Conservation (phyloP, 2,329 filamentous ascomycete species). For the Exophiala lecanii-corni region DNA sequence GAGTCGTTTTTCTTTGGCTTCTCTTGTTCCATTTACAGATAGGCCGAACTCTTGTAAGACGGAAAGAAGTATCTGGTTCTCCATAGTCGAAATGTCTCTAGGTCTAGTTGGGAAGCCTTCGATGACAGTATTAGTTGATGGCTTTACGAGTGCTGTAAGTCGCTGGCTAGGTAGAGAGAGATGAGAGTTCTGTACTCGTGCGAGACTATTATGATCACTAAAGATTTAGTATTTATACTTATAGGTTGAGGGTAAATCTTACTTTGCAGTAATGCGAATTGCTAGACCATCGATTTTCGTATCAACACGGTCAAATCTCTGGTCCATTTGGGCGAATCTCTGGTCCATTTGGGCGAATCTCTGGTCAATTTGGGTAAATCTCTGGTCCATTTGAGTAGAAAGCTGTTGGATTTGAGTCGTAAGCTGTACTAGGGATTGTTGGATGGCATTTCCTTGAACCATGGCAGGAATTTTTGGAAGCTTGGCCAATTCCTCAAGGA, state of each 20-base stretch:
- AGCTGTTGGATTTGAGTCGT: not conserved
- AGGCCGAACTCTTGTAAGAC: slow-evolving; percentile 7
- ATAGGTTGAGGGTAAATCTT: not conserved
- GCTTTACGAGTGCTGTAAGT: slow-evolving; percentile 4
- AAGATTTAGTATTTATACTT: slow-evolving; percentile 7
- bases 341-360: slow-evolving; percentile 1
- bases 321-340: not conserved
- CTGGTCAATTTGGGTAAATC: too few relatives aligned
- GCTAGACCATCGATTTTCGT: not conserved
- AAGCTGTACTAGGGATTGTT: slow-evolving; percentile 1
- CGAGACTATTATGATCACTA: slow-evolving; percentile 5
- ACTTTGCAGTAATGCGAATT: slow-evolving; percentile 4
- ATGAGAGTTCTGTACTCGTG: slow-evolving; percentile 8
- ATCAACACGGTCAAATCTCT: not conserved
- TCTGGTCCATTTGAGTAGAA: not conserved
- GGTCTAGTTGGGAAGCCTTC: slow-evolving; percentile 5
- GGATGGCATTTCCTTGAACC: slow-evolving; percentile 5
- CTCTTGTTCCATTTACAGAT: slow-evolving; percentile 8
- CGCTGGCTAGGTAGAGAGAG: not conserved
- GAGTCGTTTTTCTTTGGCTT: slow-evolving; percentile 12
- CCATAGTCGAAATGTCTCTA: slow-evolving; percentile 8
- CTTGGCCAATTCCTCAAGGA: slow-evolving; percentile 6
- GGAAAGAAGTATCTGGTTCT: slow-evolving; percentile 6
- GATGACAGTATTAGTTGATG: slow-evolving; percentile 4
- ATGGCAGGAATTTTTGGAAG: slow-evolving; percentile 7